Base-by-base conservation (phyloP, 2,329 filamentous ascomycete genomes). In the Nemania abortiva region DNA sequence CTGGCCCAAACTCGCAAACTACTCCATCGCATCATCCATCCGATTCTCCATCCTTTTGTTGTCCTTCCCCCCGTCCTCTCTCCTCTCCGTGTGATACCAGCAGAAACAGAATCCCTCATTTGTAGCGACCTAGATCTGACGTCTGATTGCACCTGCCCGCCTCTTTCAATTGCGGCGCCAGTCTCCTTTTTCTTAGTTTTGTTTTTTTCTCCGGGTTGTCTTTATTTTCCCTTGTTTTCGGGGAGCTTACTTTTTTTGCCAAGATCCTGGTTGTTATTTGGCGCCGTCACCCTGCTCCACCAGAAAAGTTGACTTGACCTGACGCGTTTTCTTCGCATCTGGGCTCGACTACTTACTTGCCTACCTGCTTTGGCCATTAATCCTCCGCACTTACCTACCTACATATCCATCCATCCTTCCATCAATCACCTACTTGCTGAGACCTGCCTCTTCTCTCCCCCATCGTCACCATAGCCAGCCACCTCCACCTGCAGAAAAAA, bases 241-340 rank as follows among this genome's bases (percentile, higher is more conserved):
- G 34, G 34, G 34, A 37, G 34, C 37, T 63, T 63, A 31, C 11
- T 5, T 54, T 63, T 27, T 61, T 29, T 67, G 67, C 70, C 70
- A 70, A 66, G 63, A 52, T 59, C 61, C 69, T 42, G 63, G 63
- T 73, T 73, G 66, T 70, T 72, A 68, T 73, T 74, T 75, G 72
- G 73, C 68, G 64, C 75, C 71, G 65, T 75, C 65, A 45, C 54
- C 66, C 20, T 57, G 65, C 71, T 72, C 73, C 69, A 74, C 71
- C 71, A 73, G 70, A 70, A 70, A 74, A 74, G 73, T 74, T 67
- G 68, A 71, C 66, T 61, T 63, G 52, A 68, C 68, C 68, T 68
- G 76, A 76, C 76, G 76, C 75, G 76, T 78, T 77, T 77, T 76
- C 73, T 68, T 73, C 56, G 61, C 70, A 72, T 68, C 64, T 56